phyloP scores from a whole-genome alignment of 2,329 filamentous ascomycete species.

The Hypoxylon sp. region DNA sequence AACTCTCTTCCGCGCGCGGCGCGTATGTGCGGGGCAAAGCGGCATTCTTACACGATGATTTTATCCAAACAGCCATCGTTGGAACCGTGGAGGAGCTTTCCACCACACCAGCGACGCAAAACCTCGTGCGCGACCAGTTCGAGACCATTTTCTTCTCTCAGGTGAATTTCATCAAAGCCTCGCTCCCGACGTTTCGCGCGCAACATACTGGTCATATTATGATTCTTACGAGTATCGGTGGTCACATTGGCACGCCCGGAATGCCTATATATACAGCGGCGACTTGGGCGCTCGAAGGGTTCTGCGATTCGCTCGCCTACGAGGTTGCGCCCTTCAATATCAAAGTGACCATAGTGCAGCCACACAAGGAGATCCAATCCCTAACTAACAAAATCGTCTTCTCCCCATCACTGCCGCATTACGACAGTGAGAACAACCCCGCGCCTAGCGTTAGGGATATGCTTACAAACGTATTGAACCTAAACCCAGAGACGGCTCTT shows the following conservation, averaged over 20 bases:
- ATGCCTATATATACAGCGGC: constrained; percentile 92
- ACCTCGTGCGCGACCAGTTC: constrained; percentile 90
- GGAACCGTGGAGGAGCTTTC: constrained; percentile 93
- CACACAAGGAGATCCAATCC: constrained; percentile 91
- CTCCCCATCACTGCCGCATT: constrained; percentile 78
- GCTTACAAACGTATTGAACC: constrained; percentile 82
- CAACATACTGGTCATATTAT: constrained; percentile 92
- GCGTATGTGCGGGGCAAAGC: constrained; percentile 26
- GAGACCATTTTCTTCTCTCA: constrained; percentile 96
- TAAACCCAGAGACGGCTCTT: constrained; percentile 76
- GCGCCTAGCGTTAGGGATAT: constrained; percentile 89
- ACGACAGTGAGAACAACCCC: constrained; percentile 77
- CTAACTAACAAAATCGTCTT: constrained; percentile 90
- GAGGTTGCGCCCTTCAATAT: constrained; percentile 98
- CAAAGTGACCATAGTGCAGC: constrained; percentile 95
- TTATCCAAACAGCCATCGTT: constrained; percentile 75
- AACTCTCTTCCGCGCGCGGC: constrained; percentile 16
- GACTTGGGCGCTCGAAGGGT: constrained; percentile 95
- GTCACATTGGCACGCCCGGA: constrained; percentile 92
- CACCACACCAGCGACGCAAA: constrained; percentile 78
- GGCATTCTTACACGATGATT: constrained; percentile 41
- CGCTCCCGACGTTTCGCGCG: constrained; percentile 82
- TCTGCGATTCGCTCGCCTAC: constrained; percentile 94
- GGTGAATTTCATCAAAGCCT: constrained; percentile 94
- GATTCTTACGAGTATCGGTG: constrained; percentile 89